Evolutionary conservation across 441 rosid species (phyloP), one percentile per base, ranked within the genome.

Genomic region (Mallotus japonicus): DNA sequence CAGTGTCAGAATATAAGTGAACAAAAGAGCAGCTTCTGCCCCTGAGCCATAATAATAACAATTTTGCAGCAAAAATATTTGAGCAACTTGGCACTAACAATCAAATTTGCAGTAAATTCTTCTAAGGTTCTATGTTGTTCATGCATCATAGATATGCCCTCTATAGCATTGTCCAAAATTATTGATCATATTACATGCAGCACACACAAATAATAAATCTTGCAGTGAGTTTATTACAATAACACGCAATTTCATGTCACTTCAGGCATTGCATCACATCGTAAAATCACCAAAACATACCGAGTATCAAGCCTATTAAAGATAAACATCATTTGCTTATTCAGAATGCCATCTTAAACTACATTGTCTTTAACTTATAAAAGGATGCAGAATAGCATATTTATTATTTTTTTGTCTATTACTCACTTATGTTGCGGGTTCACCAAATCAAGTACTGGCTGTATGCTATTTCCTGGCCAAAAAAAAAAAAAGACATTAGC

Each of bases 371-470:
- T 19, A 62, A 58, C 0, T 0, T 19, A 32, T 5, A 28, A 9
- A 70, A 76, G 16, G 34, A 15, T 24, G 28, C 19, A 49, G 19
- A 59, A 61, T 15, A 76, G 49, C 54, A 62, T 11, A 51, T 65
- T 49, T 70, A 11, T 62, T 55, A 50, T 11, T 49, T 28, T 22
- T 37, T 32, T 37, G 2, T 37, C 40, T 1, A 75, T 66, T 40
- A 85, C 97, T 86, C 83, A 94, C 99, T 86, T 88, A 65, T 91
- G 93, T 73, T 92, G 97, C 65, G 94, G 97, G 82, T 92, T 92
- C 81, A 81, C 83, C 83, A 89, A 69, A 77, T 94, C 89, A 75
- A 94, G 74, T 20, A 84, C 84, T 42, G 97, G 89, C 78, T 85
- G 83, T 73, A 78, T 70, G 80, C 79, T 85, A 67, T 85, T 85